Conservation (phyloP, 2,329 filamentous ascomycete species). For the Pseudodiploospora longispora region DNA sequence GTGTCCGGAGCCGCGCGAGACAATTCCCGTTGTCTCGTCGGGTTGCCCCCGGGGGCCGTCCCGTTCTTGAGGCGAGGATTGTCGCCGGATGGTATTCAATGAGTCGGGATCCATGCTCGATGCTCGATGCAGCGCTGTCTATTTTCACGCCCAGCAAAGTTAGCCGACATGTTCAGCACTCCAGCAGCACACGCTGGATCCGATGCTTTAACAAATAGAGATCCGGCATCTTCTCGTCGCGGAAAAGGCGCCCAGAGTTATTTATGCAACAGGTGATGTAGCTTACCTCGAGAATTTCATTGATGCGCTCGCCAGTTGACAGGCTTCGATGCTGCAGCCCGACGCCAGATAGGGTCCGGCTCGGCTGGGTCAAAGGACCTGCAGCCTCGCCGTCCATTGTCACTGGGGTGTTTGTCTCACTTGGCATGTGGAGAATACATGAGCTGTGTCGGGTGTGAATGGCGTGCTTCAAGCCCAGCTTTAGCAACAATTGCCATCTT, state of each 20-base stretch:
- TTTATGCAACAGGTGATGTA: too few species aligned
- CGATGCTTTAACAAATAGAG: neutral
- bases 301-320: constrained; percentile 33
- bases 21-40: constrained; percentile 33
- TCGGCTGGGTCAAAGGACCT: constrained; percentile 1
- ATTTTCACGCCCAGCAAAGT: neutral
- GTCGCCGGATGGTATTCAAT: constrained; percentile 4
- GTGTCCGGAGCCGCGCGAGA: constrained; percentile 24
- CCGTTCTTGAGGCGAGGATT: neutral
- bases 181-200: neutral
- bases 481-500: too few species aligned
- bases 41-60: constrained; percentile 7
- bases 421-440: too few species aligned
- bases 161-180: too few species aligned
- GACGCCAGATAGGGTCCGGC: constrained; percentile 13
- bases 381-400: constrained; percentile 1
- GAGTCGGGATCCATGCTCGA: constrained; percentile 8
- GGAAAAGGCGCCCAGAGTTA: too few species aligned
- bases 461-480: too few species aligned
- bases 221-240: too few species aligned
- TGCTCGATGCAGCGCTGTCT: constrained; percentile 9
- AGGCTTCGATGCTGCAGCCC: constrained; percentile 16
- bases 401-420: neutral
- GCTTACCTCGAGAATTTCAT: constrained; percentile 39
- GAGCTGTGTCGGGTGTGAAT: too few species aligned